These are phyloP conservation scores for Saprolegnia diclina DNA, from an alignment of 352 stramenopile genomes.

Conservation along the genomic window DNA sequence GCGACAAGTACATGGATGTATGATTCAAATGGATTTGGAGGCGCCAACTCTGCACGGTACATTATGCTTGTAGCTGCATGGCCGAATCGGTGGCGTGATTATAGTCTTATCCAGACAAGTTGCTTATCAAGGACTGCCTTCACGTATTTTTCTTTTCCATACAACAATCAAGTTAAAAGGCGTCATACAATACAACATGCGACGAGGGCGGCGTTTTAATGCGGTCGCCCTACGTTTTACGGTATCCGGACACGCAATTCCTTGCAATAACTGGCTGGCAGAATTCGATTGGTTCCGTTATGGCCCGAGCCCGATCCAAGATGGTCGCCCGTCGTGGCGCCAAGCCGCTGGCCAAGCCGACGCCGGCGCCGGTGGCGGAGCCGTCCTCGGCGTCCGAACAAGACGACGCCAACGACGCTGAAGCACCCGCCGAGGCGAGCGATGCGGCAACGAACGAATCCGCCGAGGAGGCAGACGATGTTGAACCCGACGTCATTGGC, in stretches of 20 bases:
- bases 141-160: too few species aligned
- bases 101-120: too few species aligned
- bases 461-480: not conserved
- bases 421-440: not conserved
- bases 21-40: too few species aligned
- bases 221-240: not conserved
- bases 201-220: not conserved
- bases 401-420: not conserved
- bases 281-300: constrained; percentile 7
- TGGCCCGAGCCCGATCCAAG: constrained; percentile 13
- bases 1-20: too few species aligned
- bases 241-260: not conserved
- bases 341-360: not conserved
- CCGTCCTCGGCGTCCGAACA: not conserved
- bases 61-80: too few species aligned
- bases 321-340: not conserved
- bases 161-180: not conserved
- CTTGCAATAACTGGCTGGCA: constrained; percentile 10
- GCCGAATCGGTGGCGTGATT: too few species aligned
- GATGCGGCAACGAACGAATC: not conserved
- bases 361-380: not conserved
- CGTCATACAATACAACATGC: not conserved
- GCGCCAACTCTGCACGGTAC: too few species aligned
- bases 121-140: too few species aligned
- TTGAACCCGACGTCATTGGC: not conserved